A percentile compares a stretch with the other conserved stretches of the same genome.
phyloP scores from a whole-genome alignment of 257 asterid genomes.

The Nicotiana tomentosiformis region DNA sequence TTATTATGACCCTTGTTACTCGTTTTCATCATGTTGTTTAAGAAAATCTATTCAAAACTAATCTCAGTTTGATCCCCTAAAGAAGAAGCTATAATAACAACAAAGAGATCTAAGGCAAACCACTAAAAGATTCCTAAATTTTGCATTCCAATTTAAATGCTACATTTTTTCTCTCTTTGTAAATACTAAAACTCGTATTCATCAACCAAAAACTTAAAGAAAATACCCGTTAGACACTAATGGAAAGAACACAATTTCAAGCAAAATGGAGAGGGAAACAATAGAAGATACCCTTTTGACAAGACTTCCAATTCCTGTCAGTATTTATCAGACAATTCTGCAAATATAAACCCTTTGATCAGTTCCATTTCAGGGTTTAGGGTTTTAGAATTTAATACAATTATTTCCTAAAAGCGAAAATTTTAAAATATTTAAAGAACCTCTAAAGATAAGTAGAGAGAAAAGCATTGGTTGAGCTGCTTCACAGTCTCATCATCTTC shows the following conservation, averaged over 20 bases:
- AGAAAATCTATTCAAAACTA: background rate
- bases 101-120: no score
- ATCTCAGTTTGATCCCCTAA: background rate
- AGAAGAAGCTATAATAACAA: no score
- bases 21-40: background rate
- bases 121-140: background rate
- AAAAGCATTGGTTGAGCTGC: no score
- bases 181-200: background rate
- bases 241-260: no score
- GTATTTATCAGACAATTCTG: slow-evolving; percentile 64
- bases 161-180: background rate
- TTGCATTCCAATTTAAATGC: background rate
- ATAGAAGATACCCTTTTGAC: slow-evolving; percentile 48
- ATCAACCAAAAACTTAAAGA: background rate
- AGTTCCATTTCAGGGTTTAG: background rate
- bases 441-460: no score
- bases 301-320: slow-evolving; percentile 66
- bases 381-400: no score
- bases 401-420: no score
- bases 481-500: no score
- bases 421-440: no score
- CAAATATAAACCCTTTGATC: background rate
- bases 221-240: no score
- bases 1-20: background rate
- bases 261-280: no score